These are phyloP conservation scores for Ceratocystiopsis sp. DNA, from an alignment of 2,329 filamentous ascomycete species.

Conservation along the genomic window DNA sequence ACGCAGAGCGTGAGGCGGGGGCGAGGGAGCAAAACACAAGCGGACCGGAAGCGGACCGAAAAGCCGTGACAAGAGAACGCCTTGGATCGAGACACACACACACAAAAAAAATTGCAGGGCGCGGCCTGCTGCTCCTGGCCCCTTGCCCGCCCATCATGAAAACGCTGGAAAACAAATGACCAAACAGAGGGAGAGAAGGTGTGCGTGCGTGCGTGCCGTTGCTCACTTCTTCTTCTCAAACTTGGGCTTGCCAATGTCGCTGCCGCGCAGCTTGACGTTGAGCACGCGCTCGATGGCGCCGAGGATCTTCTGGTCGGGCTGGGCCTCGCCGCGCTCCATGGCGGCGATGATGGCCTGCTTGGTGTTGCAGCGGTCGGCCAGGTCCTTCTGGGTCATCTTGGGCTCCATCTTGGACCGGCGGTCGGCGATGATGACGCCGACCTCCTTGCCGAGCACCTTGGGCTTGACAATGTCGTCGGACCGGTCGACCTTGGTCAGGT, in stretches of 20 bases:
- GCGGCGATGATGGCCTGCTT: conserved; percentile 64
- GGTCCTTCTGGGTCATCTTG: conserved; percentile 88
- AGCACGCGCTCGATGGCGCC: conserved; percentile 64
- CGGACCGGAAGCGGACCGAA: neutral
- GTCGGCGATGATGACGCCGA: conserved; percentile 69
- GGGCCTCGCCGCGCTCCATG: conserved; percentile 65
- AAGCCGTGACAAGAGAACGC: neutral
- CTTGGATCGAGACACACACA: neutral
- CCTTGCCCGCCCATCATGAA: neutral
- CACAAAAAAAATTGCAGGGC: neutral
- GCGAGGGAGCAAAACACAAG: too few relatives aligned
- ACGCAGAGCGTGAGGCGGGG: too few relatives aligned
- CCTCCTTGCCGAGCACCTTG: conserved; percentile 68
- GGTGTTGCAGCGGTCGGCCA: conserved; percentile 79
- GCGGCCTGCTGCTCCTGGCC: neutral
- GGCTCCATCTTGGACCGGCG: conserved; percentile 68
- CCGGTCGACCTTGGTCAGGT: conserved; percentile 93
- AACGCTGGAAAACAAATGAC: too few relatives aligned
- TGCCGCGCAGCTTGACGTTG: conserved; percentile 74
- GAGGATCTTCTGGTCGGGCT: conserved; percentile 73
- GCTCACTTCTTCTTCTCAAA: conserved; percentile 33
- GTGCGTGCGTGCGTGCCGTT: too few relatives aligned
- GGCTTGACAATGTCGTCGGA: conserved; percentile 95
- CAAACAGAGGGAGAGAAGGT: neutral
- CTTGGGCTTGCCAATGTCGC: conserved; percentile 70